These are phyloP conservation scores for Thielaviopsis ethacetica DNA, from an alignment of 2,329 filamentous ascomycete species.

Conservation along the genomic window DNA sequence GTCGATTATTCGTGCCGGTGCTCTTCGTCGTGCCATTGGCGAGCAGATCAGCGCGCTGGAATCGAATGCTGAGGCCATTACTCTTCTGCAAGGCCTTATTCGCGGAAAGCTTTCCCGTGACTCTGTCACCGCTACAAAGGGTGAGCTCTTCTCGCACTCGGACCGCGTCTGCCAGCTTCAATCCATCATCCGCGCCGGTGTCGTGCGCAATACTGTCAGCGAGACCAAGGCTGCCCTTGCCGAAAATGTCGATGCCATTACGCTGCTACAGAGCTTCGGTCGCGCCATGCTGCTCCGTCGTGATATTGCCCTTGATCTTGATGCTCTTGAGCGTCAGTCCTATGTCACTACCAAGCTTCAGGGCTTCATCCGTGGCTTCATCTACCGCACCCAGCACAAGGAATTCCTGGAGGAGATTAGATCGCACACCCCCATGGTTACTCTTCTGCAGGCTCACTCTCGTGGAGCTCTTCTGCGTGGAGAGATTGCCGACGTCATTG, in stretches of 20 bases:
- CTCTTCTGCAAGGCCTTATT: slow-evolving; percentile 24
- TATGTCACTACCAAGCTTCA: slow-evolving; percentile 47
- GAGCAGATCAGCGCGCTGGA: slow-evolving; percentile 32
- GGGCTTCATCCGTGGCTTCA: slow-evolving; percentile 46
- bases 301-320: slow-evolving; percentile 29
- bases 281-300: slow-evolving; percentile 45
- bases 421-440: slow-evolving; percentile 48
- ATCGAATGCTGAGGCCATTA: slow-evolving; percentile 27
- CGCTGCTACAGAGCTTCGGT: slow-evolving; percentile 39
- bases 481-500: slow-evolving; percentile 56
- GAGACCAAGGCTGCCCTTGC: slow-evolving; percentile 31
- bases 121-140: slow-evolving; percentile 26
- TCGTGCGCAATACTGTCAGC: slow-evolving; percentile 34
- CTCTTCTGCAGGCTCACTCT: slow-evolving; percentile 56
- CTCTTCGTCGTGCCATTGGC: slow-evolving; percentile 34
- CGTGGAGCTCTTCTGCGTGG: slow-evolving; percentile 67
- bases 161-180: slow-evolving; percentile 32
- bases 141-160: slow-evolving; percentile 30
- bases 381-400: slow-evolving; percentile 43
- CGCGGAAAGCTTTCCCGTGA: slow-evolving; percentile 34
- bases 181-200: slow-evolving; percentile 35
- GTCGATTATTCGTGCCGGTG: slow-evolving; percentile 35
- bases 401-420: slow-evolving; percentile 53
- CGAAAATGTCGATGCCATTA: slow-evolving; percentile 27
- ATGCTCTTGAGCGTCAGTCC: slow-evolving; percentile 41